Base-by-base conservation (phyloP, 768 basidiomycete genomes). In the Kwoniella bestiolae region DNA sequence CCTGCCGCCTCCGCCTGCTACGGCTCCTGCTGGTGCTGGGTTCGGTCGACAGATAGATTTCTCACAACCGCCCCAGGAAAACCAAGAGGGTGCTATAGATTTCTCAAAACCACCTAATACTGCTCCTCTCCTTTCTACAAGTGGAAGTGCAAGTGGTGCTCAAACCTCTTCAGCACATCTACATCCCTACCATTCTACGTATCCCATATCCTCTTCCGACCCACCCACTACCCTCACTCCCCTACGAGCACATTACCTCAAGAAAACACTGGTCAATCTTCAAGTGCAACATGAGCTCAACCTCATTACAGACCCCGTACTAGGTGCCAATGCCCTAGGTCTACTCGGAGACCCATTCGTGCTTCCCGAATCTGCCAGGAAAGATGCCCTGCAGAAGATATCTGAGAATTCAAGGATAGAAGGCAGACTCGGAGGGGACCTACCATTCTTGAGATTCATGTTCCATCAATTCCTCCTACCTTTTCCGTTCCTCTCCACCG, bases 211-310 rank as follows among this genome's bases (percentile, higher is more conserved):
- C 49, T 53, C 53, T n/a, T 26, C 50, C 11, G n/a, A 44, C 3
- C 74, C 76, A 26, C 71, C 73, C n/a, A 64, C 64, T 6, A 73
- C 63, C 6, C 87, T 97, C 53, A 91, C 92, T 1, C 91, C 95
- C 12, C 83, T 94, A 52, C 89, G 94, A 46, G 93, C 94, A 3
- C 96, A 99, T 79, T 99, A 99, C 82, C 91, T 99, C 80, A 99
- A 98, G 85, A 98, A 98, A 82, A 86, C 91, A 18, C 88, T 99
- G 61, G 85, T 97, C 47, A 87, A 90, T 71, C 88, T 97, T 56
- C 89, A 97, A 80, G 88, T 97, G 73, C 82, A 83, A 72, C 83
- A 82, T n/a, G 96, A 99, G 81, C 86, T 98, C 66, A 84, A 87
- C 65, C 83, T 83, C 23, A 84, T 93, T 69, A 86, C 80, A 58